A percentile compares a stretch with the other conserved stretches of the same genome.
phyloP scores from a whole-genome alignment of 352 stramenopile genomes.

The Pythium rishiriense region DNA sequence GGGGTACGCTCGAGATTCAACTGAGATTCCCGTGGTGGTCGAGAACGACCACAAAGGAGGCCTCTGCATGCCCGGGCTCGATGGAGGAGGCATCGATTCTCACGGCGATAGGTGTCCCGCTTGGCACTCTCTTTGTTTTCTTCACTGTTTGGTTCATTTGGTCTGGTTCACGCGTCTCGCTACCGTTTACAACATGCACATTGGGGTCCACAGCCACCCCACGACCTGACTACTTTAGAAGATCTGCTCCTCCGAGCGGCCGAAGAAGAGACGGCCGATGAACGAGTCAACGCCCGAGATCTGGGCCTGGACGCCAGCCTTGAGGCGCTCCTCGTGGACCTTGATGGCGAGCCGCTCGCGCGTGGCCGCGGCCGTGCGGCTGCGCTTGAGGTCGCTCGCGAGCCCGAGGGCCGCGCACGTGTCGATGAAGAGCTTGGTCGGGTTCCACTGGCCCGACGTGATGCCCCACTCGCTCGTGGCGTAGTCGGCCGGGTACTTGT shows the following conservation, averaged over 20 bases:
- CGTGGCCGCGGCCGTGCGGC: slow-evolving; percentile 75
- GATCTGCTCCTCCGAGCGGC: slow-evolving; percentile 75
- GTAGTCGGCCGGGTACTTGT: slow-evolving; percentile 99
- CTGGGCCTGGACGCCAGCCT: slow-evolving; percentile 44
- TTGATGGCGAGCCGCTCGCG: slow-evolving; percentile 71
- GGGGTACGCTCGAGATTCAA: not conserved
- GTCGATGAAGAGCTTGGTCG: slow-evolving; percentile 98
- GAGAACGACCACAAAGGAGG: no score
- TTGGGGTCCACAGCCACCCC: not conserved
- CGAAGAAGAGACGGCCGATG: slow-evolving; percentile 74
- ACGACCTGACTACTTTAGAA: slow-evolving; percentile 38
- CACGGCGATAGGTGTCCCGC: no score
- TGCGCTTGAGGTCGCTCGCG: slow-evolving; percentile 95
- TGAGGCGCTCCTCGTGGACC: slow-evolving; percentile 56
- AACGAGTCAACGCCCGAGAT: slow-evolving; percentile 62
- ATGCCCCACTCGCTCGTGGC: slow-evolving; percentile 97
- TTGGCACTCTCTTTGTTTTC: not conserved
- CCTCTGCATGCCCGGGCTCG: no score
- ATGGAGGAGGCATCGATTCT: no score
- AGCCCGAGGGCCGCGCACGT: slow-evolving; percentile 90
- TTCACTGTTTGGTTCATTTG: not conserved
- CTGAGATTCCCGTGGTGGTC: not conserved
- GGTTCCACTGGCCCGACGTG: slow-evolving; percentile 96
- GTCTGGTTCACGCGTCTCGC: not conserved
- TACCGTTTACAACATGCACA: slow-evolving; percentile 9